A percentile compares a stretch with the other conserved stretches of the same genome.
These are phyloP conservation scores for Fusarium humuli DNA, from an alignment of 2,329 filamentous ascomycete genomes.

Conservation along the genomic window DNA sequence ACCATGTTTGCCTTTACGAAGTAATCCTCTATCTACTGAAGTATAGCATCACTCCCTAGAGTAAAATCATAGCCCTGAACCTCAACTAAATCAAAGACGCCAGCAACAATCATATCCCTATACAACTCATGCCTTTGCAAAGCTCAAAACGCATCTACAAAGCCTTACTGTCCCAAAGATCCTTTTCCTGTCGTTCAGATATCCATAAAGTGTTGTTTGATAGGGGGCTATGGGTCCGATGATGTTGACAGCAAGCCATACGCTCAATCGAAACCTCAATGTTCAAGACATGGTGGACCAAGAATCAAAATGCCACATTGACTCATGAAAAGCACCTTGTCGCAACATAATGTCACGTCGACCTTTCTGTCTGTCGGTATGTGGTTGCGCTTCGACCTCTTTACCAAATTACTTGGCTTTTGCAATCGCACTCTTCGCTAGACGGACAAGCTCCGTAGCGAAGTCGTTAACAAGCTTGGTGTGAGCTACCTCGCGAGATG, in stretches of 20 bases:
- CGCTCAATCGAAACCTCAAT: neutral
- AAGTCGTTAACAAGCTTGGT: conserved; percentile 58
- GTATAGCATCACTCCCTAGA: neutral
- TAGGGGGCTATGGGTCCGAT: neutral
- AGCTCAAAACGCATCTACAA: neutral
- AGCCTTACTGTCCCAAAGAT: neutral
- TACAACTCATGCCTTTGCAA: neutral
- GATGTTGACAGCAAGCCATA: neutral
- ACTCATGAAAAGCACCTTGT: neutral
- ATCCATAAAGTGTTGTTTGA: neutral
- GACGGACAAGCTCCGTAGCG: conserved; percentile 56
- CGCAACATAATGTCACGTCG: neutral
- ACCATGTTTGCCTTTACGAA: neutral
- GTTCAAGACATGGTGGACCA: neutral
- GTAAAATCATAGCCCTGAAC: neutral
- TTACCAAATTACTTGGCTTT: conserved; percentile 18
- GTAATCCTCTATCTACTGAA: neutral
- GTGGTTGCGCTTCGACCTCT: neutral
- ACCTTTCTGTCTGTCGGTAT: neutral
- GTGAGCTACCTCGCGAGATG: conserved; percentile 54
- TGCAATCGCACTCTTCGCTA: conserved; percentile 57
- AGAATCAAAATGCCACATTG: neutral
- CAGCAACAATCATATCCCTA: neutral
- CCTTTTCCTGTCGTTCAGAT: neutral
- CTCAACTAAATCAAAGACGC: neutral